Percentiles rank a stretch among this genome's conserved stretches.
Evolutionary conservation across 2,329 filamentous ascomycete species (phyloP).

Genomic region (Phaeophleospora eucalypticola): DNA sequence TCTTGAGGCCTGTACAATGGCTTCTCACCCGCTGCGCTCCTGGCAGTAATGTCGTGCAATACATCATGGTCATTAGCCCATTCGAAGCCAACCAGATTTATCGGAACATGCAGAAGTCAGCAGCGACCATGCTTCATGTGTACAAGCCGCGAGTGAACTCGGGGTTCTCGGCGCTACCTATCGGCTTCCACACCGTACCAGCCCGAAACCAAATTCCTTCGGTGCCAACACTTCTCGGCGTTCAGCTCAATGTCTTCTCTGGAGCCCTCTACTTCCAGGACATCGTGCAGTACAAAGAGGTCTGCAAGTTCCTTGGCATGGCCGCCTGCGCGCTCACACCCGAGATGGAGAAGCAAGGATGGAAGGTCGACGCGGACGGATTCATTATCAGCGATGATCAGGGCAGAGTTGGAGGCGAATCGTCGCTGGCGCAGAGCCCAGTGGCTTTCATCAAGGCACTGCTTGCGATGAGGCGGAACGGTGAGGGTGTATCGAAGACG

Average conservation of each 20-base stretch:
- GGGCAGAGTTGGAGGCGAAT: constrained; percentile 15
- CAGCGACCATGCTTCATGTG: constrained; percentile 38
- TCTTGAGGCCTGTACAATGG: constrained; percentile 54
- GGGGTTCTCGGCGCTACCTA: constrained; percentile 40
- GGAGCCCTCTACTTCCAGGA: constrained; percentile 61
- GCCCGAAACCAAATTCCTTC: not conserved
- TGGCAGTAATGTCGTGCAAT: constrained; percentile 7
- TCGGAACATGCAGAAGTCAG: constrained; percentile 36
- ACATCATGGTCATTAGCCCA: constrained; percentile 56
- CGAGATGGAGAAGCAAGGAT: constrained; percentile 8
- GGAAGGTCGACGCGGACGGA: constrained; percentile 15
- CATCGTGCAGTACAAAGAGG: constrained; percentile 49
- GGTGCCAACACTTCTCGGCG: constrained; percentile 31
- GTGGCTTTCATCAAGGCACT: constrained; percentile 23
- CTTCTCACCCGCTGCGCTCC: constrained; percentile 38
- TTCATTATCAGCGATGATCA: constrained; percentile 18
- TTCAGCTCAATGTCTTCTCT: constrained; percentile 61
- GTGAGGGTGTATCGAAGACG: constrained; percentile 24
- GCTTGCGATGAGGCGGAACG: constrained; percentile 22
- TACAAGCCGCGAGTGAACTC: constrained; percentile 49
- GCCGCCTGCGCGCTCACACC: constrained; percentile 4
- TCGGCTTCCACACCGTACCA: constrained; percentile 40
- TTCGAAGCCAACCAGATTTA: constrained; percentile 57
- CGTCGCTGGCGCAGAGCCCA: constrained; percentile 18
- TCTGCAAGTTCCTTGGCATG: constrained; percentile 16